Conservation (phyloP, 768 basidiomycete species). For the Hericium coralloides region DNA sequence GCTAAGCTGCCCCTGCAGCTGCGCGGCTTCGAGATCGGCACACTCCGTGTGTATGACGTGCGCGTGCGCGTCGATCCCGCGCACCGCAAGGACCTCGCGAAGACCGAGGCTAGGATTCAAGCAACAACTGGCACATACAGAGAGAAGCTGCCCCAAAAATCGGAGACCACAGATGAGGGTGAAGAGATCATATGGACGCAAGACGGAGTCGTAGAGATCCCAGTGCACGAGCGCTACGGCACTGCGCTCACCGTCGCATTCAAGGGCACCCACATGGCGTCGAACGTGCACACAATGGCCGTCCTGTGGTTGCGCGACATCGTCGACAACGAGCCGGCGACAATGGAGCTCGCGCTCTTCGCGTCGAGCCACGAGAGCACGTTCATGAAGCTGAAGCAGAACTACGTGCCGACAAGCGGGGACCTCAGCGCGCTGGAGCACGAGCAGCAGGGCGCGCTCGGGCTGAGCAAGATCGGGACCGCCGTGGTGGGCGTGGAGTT, state of each 20-base stretch:
- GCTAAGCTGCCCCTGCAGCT: slow-evolving; percentile 46
- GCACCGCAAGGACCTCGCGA: slow-evolving; percentile 27
- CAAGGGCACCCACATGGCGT: slow-evolving; percentile 28
- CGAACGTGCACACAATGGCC: slow-evolving; percentile 26
- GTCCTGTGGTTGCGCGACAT: slow-evolving; percentile 49
- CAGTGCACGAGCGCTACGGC: slow-evolving; percentile 41
- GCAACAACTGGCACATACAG: slow-evolving; percentile 32
- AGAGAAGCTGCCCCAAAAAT: slow-evolving; percentile 31
- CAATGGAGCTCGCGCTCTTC: slow-evolving; percentile 36
- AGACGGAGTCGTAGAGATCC: slow-evolving; percentile 31
- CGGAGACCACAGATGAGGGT: slow-evolving; percentile 19
- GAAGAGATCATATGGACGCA: slow-evolving; percentile 27
- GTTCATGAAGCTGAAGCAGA: slow-evolving; percentile 22
- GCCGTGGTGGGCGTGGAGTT: slow-evolving; percentile 19
- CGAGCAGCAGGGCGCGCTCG: slow-evolving; percentile 7
- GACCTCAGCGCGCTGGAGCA: slow-evolving; percentile 18
- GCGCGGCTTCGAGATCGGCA: slow-evolving; percentile 63
- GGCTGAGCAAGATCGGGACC: slow-evolving; percentile 18
- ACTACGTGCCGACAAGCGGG: slow-evolving; percentile 23
- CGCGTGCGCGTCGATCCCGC: slow-evolving; percentile 14
- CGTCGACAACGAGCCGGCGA: slow-evolving; percentile 38
- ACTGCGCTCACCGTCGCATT: slow-evolving; percentile 36
- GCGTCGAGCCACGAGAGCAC: slow-evolving; percentile 16
- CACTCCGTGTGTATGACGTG: slow-evolving; percentile 41
- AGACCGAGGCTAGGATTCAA: slow-evolving; percentile 33